Evolutionary conservation across 306 rosid species (phyloP), one percentile per base, ranked within the genome.

Genomic region (Casuarina equisetifolia): DNA sequence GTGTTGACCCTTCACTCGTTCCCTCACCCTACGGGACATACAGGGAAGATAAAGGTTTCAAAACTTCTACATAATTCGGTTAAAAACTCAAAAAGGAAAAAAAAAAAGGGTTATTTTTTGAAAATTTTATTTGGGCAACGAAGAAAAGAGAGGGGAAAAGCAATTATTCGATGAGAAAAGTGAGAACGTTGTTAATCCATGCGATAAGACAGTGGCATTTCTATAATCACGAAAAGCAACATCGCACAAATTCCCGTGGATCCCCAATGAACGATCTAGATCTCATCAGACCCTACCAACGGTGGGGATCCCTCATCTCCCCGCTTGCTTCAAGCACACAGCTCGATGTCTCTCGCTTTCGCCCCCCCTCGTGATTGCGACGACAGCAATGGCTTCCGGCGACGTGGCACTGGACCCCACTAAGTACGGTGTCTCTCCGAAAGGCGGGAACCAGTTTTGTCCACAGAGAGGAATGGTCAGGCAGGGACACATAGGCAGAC

Each of bases 401-500:
- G 40, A 68, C 76, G 78, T 87, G 85, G 79, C 61, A 1, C 50
- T 81, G 92, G 97, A 70, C 74, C 95, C 97, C 91, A 82, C 84
- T 1, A 11, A 3, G 80, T 81, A 81, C 81, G 69, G 82, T 15
- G 81, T 69, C 76, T 40, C 76, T 79, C 88, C 76, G 80, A 82
- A 88, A 87, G 95, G 98, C 96, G 97, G 97, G 98, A 94, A 89
- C 91, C 89, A 80, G 86, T 79, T 88, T 84, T 86, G 90, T 88
- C 91, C 70, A 3, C 85, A 48, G 79, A 48, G 79, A 82, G 89
- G 84, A 44, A 76, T 79, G 82, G 82, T 74, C 82, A 69, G 74
- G 66, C 76, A 57, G 15, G 25, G 82, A 79, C 74, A 84, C 74
- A 84, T 80, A 83, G 75, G 72, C 19, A 52, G 45, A 2, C 19